Conservation (phyloP, 2,329 filamentous ascomycete genomes). For the Paraconiothyrium sp. region DNA sequence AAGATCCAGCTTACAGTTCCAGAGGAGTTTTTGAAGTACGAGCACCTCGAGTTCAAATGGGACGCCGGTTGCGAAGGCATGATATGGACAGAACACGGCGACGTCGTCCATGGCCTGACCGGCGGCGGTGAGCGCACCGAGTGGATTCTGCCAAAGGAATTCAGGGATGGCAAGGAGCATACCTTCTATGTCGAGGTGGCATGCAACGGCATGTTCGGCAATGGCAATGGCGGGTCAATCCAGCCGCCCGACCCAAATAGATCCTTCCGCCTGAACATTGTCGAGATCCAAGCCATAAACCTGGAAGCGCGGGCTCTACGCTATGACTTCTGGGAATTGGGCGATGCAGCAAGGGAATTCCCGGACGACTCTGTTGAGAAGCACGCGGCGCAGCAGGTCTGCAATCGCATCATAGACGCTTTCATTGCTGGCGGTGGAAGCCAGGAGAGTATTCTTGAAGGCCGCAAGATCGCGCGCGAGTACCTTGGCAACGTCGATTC, state of each 20-base stretch:
- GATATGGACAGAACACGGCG: slow-evolving; percentile 90
- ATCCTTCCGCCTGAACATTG: slow-evolving; percentile 78
- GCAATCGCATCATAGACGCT: slow-evolving; percentile 87
- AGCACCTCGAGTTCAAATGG: slow-evolving; percentile 95
- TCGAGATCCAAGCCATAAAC: slow-evolving; percentile 90
- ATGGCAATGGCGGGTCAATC: slow-evolving; percentile 85
- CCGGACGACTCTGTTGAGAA: slow-evolving; percentile 87
- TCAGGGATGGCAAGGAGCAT: slow-evolving; percentile 86
- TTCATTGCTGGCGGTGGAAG: slow-evolving; percentile 82
- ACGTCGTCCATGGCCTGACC: slow-evolving; percentile 89
- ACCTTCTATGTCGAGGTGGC: slow-evolving; percentile 97
- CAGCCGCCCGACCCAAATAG: slow-evolving; percentile 88
- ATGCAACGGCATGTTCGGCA: slow-evolving; percentile 98
- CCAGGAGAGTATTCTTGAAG: slow-evolving; percentile 78
- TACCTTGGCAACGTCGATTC: slow-evolving; percentile 88
- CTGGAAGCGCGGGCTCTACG: slow-evolving; percentile 81
- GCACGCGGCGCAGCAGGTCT: slow-evolving; percentile 83
- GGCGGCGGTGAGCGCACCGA: slow-evolving; percentile 88
- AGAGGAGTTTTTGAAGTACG: slow-evolving; percentile 73
- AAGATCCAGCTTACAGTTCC: slow-evolving; percentile 83
- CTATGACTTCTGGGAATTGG: slow-evolving; percentile 96
- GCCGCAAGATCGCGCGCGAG: slow-evolving; percentile 81
- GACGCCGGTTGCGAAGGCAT: slow-evolving; percentile 94
- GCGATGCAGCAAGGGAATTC: slow-evolving; percentile 90
- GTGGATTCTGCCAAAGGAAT: slow-evolving; percentile 86